A percentile compares a stretch with the other conserved stretches of the same genome.
Evolutionary conservation across 164 flowering plant species (phyloP).

Genomic region (Hamamelis virginiana): DNA sequence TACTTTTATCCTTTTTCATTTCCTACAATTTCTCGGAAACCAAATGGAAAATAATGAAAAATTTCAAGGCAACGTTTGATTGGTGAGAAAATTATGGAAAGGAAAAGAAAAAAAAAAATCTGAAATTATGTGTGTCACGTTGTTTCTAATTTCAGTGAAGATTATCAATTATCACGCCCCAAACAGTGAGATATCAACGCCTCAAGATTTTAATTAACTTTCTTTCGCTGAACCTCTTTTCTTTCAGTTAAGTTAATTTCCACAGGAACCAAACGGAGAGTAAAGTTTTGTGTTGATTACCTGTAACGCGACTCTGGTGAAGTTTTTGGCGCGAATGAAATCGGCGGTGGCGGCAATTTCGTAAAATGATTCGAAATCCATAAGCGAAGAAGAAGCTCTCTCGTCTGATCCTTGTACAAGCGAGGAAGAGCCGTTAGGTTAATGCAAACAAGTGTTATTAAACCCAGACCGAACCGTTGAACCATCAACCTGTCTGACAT

Average conservation of each 20-base stretch:
- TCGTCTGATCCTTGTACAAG: too few relatives aligned
- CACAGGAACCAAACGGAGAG: background rate
- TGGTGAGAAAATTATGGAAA: background rate
- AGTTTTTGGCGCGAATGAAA: conserved; percentile 50
- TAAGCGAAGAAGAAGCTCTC: too few relatives aligned
- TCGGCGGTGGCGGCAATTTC: conserved; percentile 65
- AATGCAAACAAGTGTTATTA: too few relatives aligned
- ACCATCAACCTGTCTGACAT: too few relatives aligned
- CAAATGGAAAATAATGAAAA: background rate
- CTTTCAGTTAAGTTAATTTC: background rate
- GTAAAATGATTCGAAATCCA: conserved; percentile 65
- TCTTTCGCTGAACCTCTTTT: too few relatives aligned
- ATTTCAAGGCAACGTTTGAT: too few relatives aligned
- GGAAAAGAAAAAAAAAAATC: background rate
- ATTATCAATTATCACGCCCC: too few relatives aligned
- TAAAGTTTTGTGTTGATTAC: conserved; percentile 33
- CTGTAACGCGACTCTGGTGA: conserved; percentile 83
- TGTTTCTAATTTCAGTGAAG: too few relatives aligned
- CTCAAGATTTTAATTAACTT: too few relatives aligned
- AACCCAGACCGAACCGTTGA: too few relatives aligned
- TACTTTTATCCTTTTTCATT: background rate
- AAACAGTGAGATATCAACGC: too few relatives aligned
- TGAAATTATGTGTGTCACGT: background rate
- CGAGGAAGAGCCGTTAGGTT: too few relatives aligned
- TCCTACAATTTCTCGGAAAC: conserved; percentile 6